Evolutionary conservation across 345 rosid species (phyloP), one percentile per base, ranked within the genome.

Genomic region (Melaleuca alternifolia): DNA sequence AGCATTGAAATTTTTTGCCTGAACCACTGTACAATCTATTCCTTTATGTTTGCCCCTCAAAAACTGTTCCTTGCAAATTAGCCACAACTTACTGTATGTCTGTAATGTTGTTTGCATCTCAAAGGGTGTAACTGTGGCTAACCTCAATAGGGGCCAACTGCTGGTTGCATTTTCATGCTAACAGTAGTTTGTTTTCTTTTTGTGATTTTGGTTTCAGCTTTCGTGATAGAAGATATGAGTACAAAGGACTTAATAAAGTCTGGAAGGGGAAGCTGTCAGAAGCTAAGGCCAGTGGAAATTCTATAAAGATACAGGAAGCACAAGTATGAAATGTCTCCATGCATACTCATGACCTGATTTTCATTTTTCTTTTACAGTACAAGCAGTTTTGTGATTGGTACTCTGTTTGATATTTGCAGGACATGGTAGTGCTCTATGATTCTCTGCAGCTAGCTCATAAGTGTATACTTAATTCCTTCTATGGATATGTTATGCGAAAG

Each of bases 401-500:
- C 89, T 91, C 87, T 82, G 84, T 28, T 83, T 86, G 57, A 85
- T 90, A 86, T 86, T 86, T 87, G 89, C 94, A 97, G 99, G 98
- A 97, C 89, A 94, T 97, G 99, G 98, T 97, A 76, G 97, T 97
- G 89, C 95, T 97, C 88, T 97, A 97, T 88, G 99, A 96, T 93
- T 97, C 99, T 87, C 89, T 97, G 88, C 99, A 97, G 92, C 98
- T 97, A 77, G 98, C 99, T 89, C 99, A 96, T 91, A 97, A 97
- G 89, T 95, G 98, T 87, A 97, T 97, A 20, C 98, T 96, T 88
- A 97, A 97, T 91, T 97, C 99, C 41, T 97, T 97, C 90, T 97
- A 97, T 90, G 99, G 99, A 91, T 97, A 97, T 92, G 99, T 97
- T 91, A 97, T 97, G 99, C 98, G 98, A 91, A 97, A 97, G 99